These are phyloP conservation scores for Penicillium crystallinum DNA, from an alignment of 495 filamentous ascomycete genomes.

Conservation along the genomic window DNA sequence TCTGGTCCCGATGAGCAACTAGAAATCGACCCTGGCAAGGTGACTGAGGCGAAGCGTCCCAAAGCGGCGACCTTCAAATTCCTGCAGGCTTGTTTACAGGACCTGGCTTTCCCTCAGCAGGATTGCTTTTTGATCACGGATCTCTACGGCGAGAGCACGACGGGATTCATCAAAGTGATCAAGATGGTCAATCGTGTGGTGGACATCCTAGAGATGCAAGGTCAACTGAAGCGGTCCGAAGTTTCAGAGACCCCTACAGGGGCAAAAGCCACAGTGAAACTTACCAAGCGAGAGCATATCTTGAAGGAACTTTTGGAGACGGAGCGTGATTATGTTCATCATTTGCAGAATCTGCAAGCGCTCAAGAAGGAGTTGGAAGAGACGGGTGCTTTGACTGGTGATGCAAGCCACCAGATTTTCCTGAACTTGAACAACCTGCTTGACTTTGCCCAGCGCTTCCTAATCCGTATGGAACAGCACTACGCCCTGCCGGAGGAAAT, in stretches of 20 bases:
- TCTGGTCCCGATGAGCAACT: conserved; percentile 61
- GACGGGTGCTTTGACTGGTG: conserved; percentile 80
- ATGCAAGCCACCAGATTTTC: conserved; percentile 91
- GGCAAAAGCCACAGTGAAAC: conserved; percentile 41
- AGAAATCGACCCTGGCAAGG: conserved; percentile 54
- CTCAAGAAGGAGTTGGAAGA: conserved; percentile 87
- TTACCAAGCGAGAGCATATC: conserved; percentile 82
- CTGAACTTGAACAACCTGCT: conserved; percentile 90
- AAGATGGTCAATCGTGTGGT: conserved; percentile 83
- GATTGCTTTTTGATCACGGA: conserved; percentile 92
- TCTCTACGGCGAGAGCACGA: conserved; percentile 88
- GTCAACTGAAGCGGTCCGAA: conserved; percentile 55
- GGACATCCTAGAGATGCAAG: conserved; percentile 72
- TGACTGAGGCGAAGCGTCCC: conserved; percentile 58
- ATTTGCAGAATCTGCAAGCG: conserved; percentile 88
- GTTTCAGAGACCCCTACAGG: conserved; percentile 40
- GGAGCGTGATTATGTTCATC: conserved; percentile 97
- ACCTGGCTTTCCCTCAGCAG: conserved; percentile 67
- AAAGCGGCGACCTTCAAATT: conserved; percentile 71
- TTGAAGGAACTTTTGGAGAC: conserved; percentile 87
- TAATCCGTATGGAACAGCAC: conserved; percentile 93
- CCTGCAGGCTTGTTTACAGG: conserved; percentile 60
- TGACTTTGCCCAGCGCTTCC: conserved; percentile 89
- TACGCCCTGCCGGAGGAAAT: conserved; percentile 70
- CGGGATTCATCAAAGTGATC: conserved; percentile 93